Evolutionary conservation across 140 eudicot species (phyloP).

Genomic region (Oenanthe javanica): DNA sequence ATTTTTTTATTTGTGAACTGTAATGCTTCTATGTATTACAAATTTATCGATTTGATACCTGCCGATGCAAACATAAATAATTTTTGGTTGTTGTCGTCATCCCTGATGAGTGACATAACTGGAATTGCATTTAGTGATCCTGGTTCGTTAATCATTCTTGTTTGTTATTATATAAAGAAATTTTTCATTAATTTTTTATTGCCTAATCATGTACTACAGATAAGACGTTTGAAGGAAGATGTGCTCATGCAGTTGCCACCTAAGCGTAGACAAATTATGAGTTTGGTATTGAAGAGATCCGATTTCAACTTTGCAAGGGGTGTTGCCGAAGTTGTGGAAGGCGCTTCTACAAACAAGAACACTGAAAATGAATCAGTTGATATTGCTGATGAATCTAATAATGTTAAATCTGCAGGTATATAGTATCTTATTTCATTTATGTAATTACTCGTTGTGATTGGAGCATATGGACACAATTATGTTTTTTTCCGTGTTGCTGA

Average conservation of each 20-base stretch:
- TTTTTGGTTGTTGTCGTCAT: not conserved
- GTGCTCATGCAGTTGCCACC: conserved; percentile 87
- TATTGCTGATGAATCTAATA: conserved; percentile 23
- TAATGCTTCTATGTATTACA: not conserved
- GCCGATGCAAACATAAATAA: not conserved
- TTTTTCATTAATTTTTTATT: not conserved
- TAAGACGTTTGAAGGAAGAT: conserved; percentile 88
- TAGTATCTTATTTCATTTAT: conserved; percentile 4
- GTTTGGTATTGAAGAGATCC: conserved; percentile 46
- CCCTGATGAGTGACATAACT: not conserved
- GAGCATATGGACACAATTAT: not conserved
- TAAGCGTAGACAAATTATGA: conserved; percentile 74
- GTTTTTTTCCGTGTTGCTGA: not conserved
- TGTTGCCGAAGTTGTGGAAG: conserved; percentile 24
- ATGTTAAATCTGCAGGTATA: conserved; percentile 18
- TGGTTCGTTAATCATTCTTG: not conserved
- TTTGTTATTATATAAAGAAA: not conserved
- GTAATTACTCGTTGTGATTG: not conserved
- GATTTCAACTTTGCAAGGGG: conserved; percentile 60
- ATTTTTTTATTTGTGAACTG: not conserved
- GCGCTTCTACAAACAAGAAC: conserved; percentile 28
- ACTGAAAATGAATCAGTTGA: conserved; percentile 24
- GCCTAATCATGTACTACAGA: conserved; percentile 33
- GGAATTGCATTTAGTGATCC: not conserved
- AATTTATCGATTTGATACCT: not conserved